Conservation (phyloP, 1,284 basidiomycete genomes). For the Chondrostereum purpureum region DNA sequence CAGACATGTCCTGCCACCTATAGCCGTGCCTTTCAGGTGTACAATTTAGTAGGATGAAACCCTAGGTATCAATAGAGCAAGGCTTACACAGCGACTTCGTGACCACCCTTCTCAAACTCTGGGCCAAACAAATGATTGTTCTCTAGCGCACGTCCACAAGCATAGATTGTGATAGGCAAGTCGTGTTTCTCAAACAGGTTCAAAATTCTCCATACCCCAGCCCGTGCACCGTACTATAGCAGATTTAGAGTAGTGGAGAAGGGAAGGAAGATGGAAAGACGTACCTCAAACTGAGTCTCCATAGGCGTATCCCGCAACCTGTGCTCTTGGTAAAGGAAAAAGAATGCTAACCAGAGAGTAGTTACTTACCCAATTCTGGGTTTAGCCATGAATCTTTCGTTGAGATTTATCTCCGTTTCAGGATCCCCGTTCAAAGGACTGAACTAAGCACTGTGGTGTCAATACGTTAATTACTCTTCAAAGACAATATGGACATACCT, state of each 20-base stretch:
- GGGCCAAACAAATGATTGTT: slow-evolving; percentile 8
- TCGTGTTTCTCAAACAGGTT: slow-evolving; percentile 10
- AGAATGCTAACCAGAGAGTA: neutral
- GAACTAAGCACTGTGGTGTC: too few relatives aligned
- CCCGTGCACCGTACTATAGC: slow-evolving; percentile 12
- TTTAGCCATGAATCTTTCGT: neutral
- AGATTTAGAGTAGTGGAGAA: neutral
- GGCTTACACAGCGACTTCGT: slow-evolving; percentile 9
- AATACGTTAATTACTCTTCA: too few relatives aligned
- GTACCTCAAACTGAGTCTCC: neutral
- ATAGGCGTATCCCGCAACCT: neutral
- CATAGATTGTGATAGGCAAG: slow-evolving; percentile 9
- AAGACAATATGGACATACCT: slow-evolving; percentile 10
- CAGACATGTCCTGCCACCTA: slow-evolving; percentile 11
- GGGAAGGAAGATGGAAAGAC: neutral
- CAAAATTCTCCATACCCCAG: slow-evolving; percentile 12
- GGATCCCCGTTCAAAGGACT: neutral
- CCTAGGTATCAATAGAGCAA: too few relatives aligned
- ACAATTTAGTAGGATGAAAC: too few relatives aligned
- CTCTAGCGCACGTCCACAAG: slow-evolving; percentile 10
- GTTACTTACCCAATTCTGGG: neutral
- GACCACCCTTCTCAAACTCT: slow-evolving; percentile 8
- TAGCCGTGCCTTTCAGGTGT: slow-evolving; percentile 6
- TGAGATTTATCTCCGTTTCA: neutral
- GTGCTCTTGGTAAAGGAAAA: neutral